Percentiles rank a stretch among this genome's conserved stretches.
Conservation (phyloP, 148 eudicot species). For the Arctostaphylos glauca region DNA sequence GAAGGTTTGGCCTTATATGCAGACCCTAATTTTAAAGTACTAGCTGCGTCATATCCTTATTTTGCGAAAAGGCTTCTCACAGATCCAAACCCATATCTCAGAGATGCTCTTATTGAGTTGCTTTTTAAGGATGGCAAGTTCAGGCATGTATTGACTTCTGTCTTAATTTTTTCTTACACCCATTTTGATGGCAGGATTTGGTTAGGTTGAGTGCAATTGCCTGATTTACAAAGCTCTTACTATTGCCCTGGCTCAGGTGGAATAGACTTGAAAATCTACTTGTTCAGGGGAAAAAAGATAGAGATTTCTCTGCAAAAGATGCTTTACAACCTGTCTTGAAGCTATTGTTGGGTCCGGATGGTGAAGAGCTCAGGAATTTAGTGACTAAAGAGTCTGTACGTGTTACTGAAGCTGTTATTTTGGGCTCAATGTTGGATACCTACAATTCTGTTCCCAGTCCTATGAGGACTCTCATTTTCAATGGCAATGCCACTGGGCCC, state of each 20-base stretch:
- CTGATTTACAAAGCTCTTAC: constrained; percentile 1
- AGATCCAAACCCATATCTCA: constrained; percentile 96
- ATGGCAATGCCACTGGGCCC: constrained; percentile 49
- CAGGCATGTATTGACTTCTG: constrained; percentile 49
- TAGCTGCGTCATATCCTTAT: constrained; percentile 98
- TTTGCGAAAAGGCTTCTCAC: constrained; percentile 98
- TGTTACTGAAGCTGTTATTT: constrained; percentile 74
- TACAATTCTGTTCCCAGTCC: constrained; percentile 63
- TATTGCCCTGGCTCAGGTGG: constrained; percentile 60
- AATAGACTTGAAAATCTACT: constrained; percentile 97
- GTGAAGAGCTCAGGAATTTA: constrained; percentile 75
- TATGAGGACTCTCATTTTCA: constrained; percentile 49
- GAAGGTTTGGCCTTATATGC: constrained; percentile 98
- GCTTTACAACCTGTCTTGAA: constrained; percentile 97
- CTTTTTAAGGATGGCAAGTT: constrained; percentile 92
- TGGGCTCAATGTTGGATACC: constrained; percentile 74
- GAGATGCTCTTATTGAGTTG: constrained; percentile 98
- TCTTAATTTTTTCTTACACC: not conserved
- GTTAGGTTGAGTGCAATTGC: constrained; percentile 2
- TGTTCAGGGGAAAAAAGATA: constrained; percentile 84
- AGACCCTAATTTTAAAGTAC: constrained; percentile 92
- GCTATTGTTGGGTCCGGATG: constrained; percentile 81
- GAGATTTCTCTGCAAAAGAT: constrained; percentile 90
- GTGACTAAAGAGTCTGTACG: constrained; percentile 88
- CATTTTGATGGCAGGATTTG: not conserved